phyloP scores from a whole-genome alignment of 208 protist genomes.

The Acanthamoeba triangularis region DNA sequence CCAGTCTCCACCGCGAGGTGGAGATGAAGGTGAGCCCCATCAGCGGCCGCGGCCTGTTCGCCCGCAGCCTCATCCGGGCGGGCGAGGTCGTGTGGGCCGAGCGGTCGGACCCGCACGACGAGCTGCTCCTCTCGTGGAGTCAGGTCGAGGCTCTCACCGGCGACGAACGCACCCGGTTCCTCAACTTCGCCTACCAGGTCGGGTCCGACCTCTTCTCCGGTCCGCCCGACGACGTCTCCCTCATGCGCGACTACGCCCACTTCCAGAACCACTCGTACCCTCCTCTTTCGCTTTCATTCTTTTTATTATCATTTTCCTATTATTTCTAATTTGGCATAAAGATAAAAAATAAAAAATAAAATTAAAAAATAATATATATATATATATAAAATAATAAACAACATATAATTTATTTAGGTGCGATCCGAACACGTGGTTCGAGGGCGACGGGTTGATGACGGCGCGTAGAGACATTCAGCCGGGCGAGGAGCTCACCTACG shows the following conservation, averaged over 20 bases:
- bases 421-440: constrained; percentile 73
- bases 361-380: not conserved
- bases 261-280: constrained; percentile 74
- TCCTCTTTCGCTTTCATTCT: not conserved
- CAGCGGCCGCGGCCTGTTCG: constrained; percentile 60
- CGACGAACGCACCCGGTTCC: constrained; percentile 31
- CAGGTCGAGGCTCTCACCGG: constrained; percentile 40
- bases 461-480: constrained; percentile 69
- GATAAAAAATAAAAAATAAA: not conserved
- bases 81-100: constrained; percentile 72
- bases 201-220: constrained; percentile 56
- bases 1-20: constrained; percentile 33
- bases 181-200: constrained; percentile 67
- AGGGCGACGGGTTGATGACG: constrained; percentile 62
- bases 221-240: constrained; percentile 24
- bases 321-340: not conserved
- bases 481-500: constrained; percentile 67
- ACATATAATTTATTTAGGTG: not conserved
- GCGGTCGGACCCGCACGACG: constrained; percentile 45
- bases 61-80: constrained; percentile 12
- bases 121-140: constrained; percentile 28
- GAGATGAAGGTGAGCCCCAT: constrained; percentile 46
- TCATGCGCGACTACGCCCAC: constrained; percentile 67
- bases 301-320: not conserved
- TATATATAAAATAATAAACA: not conserved